Percentiles rank a stretch among this genome's conserved stretches.
These are phyloP conservation scores for Elongisporangium prolatum DNA, from an alignment of 352 stramenopile genomes.

Conservation along the genomic window DNA sequence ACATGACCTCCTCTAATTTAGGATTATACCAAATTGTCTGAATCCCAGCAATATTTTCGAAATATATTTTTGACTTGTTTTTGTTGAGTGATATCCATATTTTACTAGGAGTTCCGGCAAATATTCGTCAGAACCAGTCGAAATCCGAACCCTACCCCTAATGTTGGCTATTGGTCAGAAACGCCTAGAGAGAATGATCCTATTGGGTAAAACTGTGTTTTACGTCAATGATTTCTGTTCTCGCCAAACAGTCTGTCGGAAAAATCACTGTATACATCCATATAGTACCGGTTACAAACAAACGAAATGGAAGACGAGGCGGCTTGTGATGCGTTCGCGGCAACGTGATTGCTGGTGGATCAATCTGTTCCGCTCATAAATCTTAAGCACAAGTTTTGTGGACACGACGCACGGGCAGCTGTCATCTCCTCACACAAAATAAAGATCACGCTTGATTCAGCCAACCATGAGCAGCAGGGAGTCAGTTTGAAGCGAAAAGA, in stretches of 20 bases:
- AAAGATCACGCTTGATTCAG: background rate
- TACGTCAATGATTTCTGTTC: too few species aligned
- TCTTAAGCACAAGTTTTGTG: background rate
- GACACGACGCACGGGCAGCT: background rate
- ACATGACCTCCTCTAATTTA: background rate
- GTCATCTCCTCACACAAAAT: background rate
- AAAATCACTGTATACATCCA: too few species aligned
- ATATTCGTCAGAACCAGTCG: constrained; percentile 9
- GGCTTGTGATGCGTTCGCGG: background rate
- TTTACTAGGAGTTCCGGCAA: constrained; percentile 8
- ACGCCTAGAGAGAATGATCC: too few species aligned
- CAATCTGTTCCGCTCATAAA: background rate
- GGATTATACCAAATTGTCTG: background rate
- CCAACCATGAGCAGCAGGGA: background rate
- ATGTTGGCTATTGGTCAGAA: too few species aligned
- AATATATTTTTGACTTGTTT: constrained; percentile 7
- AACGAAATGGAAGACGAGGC: background rate
- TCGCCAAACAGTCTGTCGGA: too few species aligned
- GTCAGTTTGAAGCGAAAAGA: background rate
- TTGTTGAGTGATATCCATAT: constrained; percentile 11
- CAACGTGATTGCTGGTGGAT: background rate
- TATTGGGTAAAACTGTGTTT: too few species aligned
- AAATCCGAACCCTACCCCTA: too few species aligned
- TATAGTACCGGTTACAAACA: too few species aligned
- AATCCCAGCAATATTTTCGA: constrained; percentile 2